phyloP scores from a whole-genome alignment of 495 filamentous ascomycete genomes.

The Daldinia loculata region DNA sequence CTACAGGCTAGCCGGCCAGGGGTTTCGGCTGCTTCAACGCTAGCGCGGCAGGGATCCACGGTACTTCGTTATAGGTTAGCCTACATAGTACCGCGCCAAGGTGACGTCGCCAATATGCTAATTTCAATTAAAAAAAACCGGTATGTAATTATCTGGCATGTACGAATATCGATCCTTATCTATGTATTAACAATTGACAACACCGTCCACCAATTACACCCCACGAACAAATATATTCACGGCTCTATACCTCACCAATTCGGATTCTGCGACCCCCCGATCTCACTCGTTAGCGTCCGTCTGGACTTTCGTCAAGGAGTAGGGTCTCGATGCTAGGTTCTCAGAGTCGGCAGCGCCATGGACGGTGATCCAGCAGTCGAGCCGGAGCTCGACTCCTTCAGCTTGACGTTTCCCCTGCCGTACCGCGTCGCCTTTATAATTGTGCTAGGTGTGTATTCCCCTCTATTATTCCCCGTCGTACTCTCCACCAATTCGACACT shows the following conservation, averaged over 20 bases:
- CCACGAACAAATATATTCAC: constrained; percentile 1
- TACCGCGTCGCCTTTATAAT: constrained; percentile 82
- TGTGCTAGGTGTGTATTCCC: constrained; percentile 69
- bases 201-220: neutral
- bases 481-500: neutral
- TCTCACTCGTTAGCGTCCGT: neutral
- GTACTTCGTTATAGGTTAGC: constrained; percentile 10
- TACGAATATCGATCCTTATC: constrained; percentile 10
- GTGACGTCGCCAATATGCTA: constrained; percentile 35
- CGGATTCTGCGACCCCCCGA: neutral
- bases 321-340: constrained; percentile 29
- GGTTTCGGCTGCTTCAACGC: constrained; percentile 10
- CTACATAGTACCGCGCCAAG: constrained; percentile 1
- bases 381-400: constrained; percentile 84
- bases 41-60: constrained; percentile 22
- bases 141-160: constrained; percentile 29
- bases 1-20: constrained; percentile 9
- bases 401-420: constrained; percentile 83
- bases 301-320: neutral
- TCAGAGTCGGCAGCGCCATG: constrained; percentile 62
- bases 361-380: constrained; percentile 82
- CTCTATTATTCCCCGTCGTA: too few relatives aligned
- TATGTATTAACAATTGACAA: neutral
- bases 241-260: neutral
- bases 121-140: constrained; percentile 8